Conservation (phyloP, 2,329 filamentous ascomycete species). For the Verticillium alfalfae region DNA sequence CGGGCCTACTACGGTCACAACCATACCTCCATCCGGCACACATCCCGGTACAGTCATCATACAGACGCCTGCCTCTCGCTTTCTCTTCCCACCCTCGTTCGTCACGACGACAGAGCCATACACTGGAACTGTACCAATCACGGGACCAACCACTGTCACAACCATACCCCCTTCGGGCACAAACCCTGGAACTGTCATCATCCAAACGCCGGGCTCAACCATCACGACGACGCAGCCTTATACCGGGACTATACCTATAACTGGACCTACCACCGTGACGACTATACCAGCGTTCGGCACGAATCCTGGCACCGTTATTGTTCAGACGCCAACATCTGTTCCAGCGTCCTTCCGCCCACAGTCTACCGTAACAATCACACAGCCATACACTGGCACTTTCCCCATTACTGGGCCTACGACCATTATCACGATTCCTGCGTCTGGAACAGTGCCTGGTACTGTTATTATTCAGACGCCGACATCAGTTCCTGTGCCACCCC, state of each 20-base stretch:
- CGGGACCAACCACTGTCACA: not conserved
- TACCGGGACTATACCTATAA: not conserved
- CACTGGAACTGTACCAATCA: not conserved
- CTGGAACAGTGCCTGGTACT: not conserved
- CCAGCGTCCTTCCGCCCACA: no score
- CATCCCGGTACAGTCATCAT: not conserved
- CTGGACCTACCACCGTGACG: not conserved
- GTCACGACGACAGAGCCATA: not conserved
- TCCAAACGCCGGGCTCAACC: not conserved
- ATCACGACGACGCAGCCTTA: not conserved
- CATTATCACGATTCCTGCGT: not conserved
- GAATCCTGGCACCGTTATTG: not conserved
- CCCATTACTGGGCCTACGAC: not conserved
- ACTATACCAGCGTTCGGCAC: not conserved
- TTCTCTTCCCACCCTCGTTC: not conserved
- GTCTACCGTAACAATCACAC: not conserved
- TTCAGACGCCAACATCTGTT: not conserved
- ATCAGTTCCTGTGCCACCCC: not conserved
- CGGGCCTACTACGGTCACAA: not conserved
- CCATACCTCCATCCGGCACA: not conserved
- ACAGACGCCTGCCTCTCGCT: no score
- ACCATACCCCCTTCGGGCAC: not conserved
- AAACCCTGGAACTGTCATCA: conserved; percentile 1
- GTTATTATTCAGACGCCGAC: not conserved
- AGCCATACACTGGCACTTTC: not conserved